Evolutionary conservation across 176 grass and related monocot genomes (phyloP).

Genomic region (Aegilops umbellulata): DNA sequence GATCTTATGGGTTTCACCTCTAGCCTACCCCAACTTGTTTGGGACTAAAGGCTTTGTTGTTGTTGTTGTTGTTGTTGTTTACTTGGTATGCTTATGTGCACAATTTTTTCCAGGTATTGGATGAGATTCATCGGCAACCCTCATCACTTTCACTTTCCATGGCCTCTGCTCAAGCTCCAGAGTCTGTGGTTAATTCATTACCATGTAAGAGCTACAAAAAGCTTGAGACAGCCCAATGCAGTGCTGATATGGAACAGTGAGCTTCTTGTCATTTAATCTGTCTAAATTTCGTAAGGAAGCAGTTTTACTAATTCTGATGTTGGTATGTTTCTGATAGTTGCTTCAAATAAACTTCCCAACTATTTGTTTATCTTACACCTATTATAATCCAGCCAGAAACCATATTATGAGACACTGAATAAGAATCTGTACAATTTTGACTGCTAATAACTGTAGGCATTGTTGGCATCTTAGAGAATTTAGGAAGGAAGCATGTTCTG

Average conservation of each 20-base stretch:
- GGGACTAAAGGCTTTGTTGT: too few species aligned
- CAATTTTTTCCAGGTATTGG: slow-evolving; percentile 77
- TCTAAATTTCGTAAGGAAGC: not conserved
- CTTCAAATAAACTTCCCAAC: not conserved
- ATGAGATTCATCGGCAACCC: slow-evolving; percentile 94
- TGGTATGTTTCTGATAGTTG: not conserved
- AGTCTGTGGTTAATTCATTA: slow-evolving; percentile 85
- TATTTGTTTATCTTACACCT: not conserved
- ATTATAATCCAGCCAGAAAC: not conserved
- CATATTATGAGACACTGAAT: not conserved
- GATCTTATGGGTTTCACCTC: too few species aligned
- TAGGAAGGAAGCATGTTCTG: slow-evolving; percentile 10
- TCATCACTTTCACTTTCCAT: slow-evolving; percentile 76
- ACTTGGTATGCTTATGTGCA: slow-evolving; percentile 33
- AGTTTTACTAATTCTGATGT: slow-evolving; percentile 12
- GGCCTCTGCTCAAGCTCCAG: slow-evolving; percentile 74
- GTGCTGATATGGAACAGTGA: slow-evolving; percentile 92
- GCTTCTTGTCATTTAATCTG: slow-evolving; percentile 31
- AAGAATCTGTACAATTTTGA: slow-evolving; percentile 1
- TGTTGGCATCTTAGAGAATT: not conserved
- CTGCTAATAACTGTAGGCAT: not conserved
- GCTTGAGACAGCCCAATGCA: slow-evolving; percentile 45
- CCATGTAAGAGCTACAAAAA: slow-evolving; percentile 86
- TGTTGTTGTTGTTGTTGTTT: slow-evolving; percentile 15
- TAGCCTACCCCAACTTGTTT: too few species aligned